Percentiles rank a stretch among this genome's conserved stretches.
Conservation (phyloP, 2,329 filamentous ascomycete genomes). For the Pseudogymnoascus sp. region DNA sequence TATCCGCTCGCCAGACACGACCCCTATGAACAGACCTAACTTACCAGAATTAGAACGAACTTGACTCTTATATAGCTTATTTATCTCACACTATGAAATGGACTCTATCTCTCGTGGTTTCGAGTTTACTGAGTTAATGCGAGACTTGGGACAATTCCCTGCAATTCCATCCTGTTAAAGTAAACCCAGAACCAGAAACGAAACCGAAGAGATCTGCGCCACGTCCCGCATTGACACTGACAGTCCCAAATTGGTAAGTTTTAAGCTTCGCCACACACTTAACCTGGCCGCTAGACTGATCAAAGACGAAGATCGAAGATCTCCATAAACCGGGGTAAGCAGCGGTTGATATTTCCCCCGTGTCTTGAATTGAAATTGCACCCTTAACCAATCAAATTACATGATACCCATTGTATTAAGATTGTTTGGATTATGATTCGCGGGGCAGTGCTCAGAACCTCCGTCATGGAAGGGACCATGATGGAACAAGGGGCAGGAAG, state of each 20-base stretch:
- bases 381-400: neutral
- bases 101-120: neutral
- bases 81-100: too few relatives aligned
- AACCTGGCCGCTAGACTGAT: neutral
- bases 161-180: neutral
- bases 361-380: neutral
- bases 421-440: neutral
- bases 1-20: too few relatives aligned
- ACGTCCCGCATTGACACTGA: neutral
- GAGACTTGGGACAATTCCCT: neutral
- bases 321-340: neutral
- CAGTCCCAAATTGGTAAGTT: neutral
- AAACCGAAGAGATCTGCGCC: neutral
- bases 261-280: neutral
- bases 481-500: neutral
- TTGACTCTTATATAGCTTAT: too few relatives aligned
- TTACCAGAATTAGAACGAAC: too few relatives aligned
- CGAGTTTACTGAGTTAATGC: neutral
- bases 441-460: neutral
- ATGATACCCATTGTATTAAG: neutral
- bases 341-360: neutral
- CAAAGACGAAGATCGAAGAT: neutral
- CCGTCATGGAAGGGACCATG: neutral
- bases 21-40: too few relatives aligned
- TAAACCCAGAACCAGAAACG: neutral